Evolutionary conservation across 2,329 filamentous ascomycete genomes (phyloP).

Genomic region (Teratosphaeria epicoccoides): DNA sequence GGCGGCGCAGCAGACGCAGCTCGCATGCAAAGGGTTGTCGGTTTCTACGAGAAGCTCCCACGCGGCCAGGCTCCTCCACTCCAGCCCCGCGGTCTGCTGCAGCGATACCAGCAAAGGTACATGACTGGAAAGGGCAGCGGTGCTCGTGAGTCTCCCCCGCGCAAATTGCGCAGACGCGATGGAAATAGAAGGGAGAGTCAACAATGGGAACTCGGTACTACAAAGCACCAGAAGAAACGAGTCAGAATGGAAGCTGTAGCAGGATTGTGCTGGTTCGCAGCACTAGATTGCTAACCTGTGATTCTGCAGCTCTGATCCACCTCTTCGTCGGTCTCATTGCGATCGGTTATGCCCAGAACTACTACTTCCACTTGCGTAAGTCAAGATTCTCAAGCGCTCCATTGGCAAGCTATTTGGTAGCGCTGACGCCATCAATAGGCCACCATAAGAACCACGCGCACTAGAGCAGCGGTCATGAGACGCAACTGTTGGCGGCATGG

Average conservation of each 20-base stretch:
- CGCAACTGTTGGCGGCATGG: background rate
- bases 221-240: background rate
- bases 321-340: constrained; percentile 65
- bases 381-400: constrained; percentile 25
- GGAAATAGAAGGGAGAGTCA: background rate
- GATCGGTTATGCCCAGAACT: constrained; percentile 92
- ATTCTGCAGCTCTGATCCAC: constrained; percentile 67
- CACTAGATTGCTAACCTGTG: background rate
- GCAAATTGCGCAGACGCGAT: background rate
- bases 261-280: background rate
- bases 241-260: background rate
- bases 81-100: constrained; percentile 71
- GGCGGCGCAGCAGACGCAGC: constrained; percentile 90
- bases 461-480: constrained; percentile 39
- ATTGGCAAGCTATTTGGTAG: constrained; percentile 3
- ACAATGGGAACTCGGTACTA: background rate
- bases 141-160: background rate
- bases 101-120: constrained; percentile 76
- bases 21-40: constrained; percentile 95
- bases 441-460: constrained; percentile 99
- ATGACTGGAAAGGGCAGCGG: constrained; percentile 57
- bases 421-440: constrained; percentile 51
- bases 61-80: constrained; percentile 77
- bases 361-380: constrained; percentile 99
- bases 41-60: constrained; percentile 97